These are phyloP conservation scores for Sanghuangporus sanghuang DNA, from an alignment of 1,284 basidiomycete species.

Conservation along the genomic window DNA sequence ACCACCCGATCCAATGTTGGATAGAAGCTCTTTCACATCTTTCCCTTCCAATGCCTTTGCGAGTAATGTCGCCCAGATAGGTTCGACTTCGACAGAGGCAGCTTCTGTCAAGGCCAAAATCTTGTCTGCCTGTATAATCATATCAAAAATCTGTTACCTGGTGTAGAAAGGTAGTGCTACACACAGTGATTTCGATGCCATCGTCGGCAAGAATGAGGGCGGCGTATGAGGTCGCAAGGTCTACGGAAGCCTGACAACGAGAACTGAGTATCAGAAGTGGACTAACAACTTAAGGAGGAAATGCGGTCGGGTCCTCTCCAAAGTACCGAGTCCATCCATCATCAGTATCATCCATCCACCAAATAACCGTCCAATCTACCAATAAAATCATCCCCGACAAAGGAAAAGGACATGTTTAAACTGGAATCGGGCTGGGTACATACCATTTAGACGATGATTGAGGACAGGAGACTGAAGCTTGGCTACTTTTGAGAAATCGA, in stretches of 20 bases:
- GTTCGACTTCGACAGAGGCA: slow-evolving; percentile 85
- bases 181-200: slow-evolving; percentile 92
- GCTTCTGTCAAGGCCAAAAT: slow-evolving; percentile 79
- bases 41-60: slow-evolving; percentile 98
- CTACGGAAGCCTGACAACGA: slow-evolving; percentile 26
- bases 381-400: background rate
- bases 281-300: background rate
- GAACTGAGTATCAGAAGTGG: background rate
- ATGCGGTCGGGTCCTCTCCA: too few species aligned
- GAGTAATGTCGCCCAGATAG: slow-evolving; percentile 96
- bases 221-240: slow-evolving; percentile 88
- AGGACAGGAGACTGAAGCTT: background rate
- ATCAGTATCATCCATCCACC: background rate
- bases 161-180: slow-evolving; percentile 31
- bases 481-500: background rate
- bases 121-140: slow-evolving; percentile 73
- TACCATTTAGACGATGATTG: background rate
- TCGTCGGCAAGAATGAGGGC: slow-evolving; percentile 97
- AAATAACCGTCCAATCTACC: background rate
- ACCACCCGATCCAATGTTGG: slow-evolving; percentile 84
- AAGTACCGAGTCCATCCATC: background rate
- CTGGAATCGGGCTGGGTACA: background rate
- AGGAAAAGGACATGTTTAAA: background rate
- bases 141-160: background rate
- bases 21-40: slow-evolving; percentile 92